Base-by-base conservation (phyloP, 1,284 basidiomycete species). In the Leccinum pseudoinsigne region DNA sequence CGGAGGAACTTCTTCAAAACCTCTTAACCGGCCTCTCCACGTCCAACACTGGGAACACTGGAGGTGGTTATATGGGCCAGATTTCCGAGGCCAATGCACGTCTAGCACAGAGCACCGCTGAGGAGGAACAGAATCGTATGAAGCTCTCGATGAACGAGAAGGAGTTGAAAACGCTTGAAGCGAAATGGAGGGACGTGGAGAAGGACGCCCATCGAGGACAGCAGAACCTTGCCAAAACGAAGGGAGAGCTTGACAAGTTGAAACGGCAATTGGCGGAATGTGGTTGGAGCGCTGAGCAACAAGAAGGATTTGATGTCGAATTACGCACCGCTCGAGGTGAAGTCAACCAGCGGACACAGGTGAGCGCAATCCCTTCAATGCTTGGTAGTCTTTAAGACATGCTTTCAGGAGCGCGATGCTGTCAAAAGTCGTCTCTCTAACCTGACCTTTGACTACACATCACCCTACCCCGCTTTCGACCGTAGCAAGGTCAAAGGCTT, bases 41-140 rank as follows among this genome's bases (percentile, higher is more conserved):
- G 7, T 85, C 83, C 45, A 83, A 82, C 47, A 84, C 87, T 34
- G 81, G 80, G 61, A 81, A 80, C 59, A 74, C 78, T 21, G 81
- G 94, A 9, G 95, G 96, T 10, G 96, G 96, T 0, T 99, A 98
- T 77, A 91, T 98, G 86, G 97, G 96, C 31, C 95, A 98, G 74
- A 85, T 99, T 28, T 93, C 95, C 2, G 90, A 93, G n/a, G 94
- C 95, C 0, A 88, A 88, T 67, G 86, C 86, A 2, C 86, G 88
- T 9, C 80, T 92, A 1, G 87, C 94, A 0, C 89, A 93, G 54
- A 90, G 90, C 0, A 81, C 84, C 6, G 90, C 95, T 0, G 95
- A 97, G 71, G 92, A 94, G 62, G 90, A 97, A 72, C 95, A 97
- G 73, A 85, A 84, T 65, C 88, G 88, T 62, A 82, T 91, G 57